Base-by-base conservation (phyloP, 306 rosid genomes). In the Malus sylvestris region DNA sequence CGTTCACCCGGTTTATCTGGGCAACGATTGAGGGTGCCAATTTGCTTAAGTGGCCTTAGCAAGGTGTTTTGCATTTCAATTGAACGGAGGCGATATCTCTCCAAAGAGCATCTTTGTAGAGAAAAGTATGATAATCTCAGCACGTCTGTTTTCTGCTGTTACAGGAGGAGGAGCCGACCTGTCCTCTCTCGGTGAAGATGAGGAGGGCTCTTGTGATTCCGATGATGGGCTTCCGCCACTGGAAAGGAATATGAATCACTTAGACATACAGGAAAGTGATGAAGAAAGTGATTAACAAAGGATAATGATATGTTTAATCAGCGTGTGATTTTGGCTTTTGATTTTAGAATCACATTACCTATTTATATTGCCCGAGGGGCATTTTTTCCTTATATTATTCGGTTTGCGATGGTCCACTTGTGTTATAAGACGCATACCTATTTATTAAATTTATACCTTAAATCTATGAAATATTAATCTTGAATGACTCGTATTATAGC, bases 211-310 rank as follows among this genome's bases (percentile, higher is more conserved):
- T 30, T 78, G 81, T 7, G 92, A 88, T 68, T 88, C 91, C 4
- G 95, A 91, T 11, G 97, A 90, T 20, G 97, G 92, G 70, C 96
- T 92, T 82, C 96, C 98, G 7, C 97, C 98, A 27, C 89, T 92
- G 30, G 98, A 92, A 84, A 90, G 32, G 88, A 95, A 95, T 77
- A 86, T 87, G 90, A 95, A 95, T 81, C 98, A 86, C 84, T 84
- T 89, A 88, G 83, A 30, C 82, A 71, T 93, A 14, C 72, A 22
- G 72, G 81, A 83, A 38, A 86, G 87, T 68, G 93, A 90, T 49
- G 83, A 83, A 70, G 83, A 78, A 45, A 64, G 75, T 79, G 78
- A 85, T 63, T 90, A 82, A 63, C 68, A 78, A 78, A 46, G 65
- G 18, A 19, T 18, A 2, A 62, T 60, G n/a, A 18, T 52, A 4